A percentile compares a stretch with the other conserved stretches of the same genome.
phyloP scores from a whole-genome alignment of 768 basidiomycete genomes.

The Dictyophora rubrovolvata region DNA sequence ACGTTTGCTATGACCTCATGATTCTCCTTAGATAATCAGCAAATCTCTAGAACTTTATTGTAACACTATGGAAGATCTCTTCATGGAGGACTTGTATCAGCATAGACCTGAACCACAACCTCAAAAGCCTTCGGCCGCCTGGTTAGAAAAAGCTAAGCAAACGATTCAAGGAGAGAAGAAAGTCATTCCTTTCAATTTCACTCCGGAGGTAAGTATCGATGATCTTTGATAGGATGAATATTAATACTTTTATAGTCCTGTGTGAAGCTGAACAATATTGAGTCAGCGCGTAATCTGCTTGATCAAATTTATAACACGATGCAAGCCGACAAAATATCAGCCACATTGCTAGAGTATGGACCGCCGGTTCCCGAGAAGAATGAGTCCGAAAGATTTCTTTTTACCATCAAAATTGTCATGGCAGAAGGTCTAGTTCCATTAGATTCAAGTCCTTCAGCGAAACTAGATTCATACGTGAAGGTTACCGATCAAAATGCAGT shows the following conservation, averaged over 20 bases:
- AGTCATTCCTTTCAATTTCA: constrained; percentile 91
- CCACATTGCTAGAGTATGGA: constrained; percentile 41
- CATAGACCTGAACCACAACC: constrained; percentile 69
- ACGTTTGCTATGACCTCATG: background rate
- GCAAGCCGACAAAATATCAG: constrained; percentile 77
- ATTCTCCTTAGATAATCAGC: constrained; percentile 60
- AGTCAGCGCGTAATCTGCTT: constrained; percentile 78
- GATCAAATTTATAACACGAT: constrained; percentile 93
- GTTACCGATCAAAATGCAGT: constrained; percentile 88
- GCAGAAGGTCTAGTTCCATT: constrained; percentile 79
- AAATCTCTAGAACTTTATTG: constrained; percentile 92
- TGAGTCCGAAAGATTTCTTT: constrained; percentile 64
- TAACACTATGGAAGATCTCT: constrained; percentile 73
- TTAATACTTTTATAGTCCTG: constrained; percentile 49
- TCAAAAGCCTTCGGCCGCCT: constrained; percentile 70
- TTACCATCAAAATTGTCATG: constrained; percentile 87
- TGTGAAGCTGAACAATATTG: constrained; percentile 96
- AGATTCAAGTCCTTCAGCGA: constrained; percentile 69
- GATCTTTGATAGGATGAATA: background rate
- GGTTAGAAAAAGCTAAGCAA: constrained; percentile 78
- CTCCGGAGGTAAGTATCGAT: constrained; percentile 36
- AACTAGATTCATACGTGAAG: constrained; percentile 85
- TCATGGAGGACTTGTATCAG: constrained; percentile 93
- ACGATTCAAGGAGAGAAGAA: constrained; percentile 81
- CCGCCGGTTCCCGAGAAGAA: constrained; percentile 68